Base-by-base conservation (phyloP, 2,329 filamentous ascomycete genomes). In the Chalara sp. region DNA sequence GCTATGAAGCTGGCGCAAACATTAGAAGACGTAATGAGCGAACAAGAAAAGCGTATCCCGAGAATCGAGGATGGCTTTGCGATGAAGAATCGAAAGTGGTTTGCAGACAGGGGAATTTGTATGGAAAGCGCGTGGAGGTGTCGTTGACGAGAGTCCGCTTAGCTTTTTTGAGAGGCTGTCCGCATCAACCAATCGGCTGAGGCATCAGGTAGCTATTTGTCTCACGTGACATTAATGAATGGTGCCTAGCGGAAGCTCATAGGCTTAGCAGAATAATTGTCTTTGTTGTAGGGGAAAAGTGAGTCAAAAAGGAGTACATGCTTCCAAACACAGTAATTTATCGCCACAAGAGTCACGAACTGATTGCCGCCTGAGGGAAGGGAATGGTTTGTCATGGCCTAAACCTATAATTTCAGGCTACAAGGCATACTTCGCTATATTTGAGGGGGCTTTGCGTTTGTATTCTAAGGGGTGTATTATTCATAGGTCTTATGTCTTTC, bases 311-410 rank as follows among this genome's bases (percentile, higher is more conserved):
- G 21, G 21, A 21, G 21, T 21, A 21, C 21, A 21, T 21, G 21
- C 21, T 21, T 21, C 21, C 21, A 21, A 21, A 21, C 21, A 21
- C 21, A 21, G 21, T 21, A 21, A 21, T 21, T 21, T 21, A 21
- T 21, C 21, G 21, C 21, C 21, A 21, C 21, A 21, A 21, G 6
- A 33, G 33, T 35, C 50, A 33, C 39, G 35, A 48, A 50, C 29
- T 32, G 21, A 32, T 53, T 55, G 56, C 50, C 58, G 58, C 59
- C 58, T 61, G 52, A 56, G 57, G 47, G 41, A 51, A 52, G 51
- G 31, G 10, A 78, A 78, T 77, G 75, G 56, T 28, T 28, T 55
- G 30, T 46, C 21, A 21, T 21, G 31, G 32, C 48, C 11, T 40
- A 39, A 6, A 46, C 49, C 30, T 13, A 46, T 33, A 32, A 33